Percentiles rank a stretch among this genome's conserved stretches.
Conservation (phyloP, 1,139 yeast species). For the Blastobotrys proliferans region DNA sequence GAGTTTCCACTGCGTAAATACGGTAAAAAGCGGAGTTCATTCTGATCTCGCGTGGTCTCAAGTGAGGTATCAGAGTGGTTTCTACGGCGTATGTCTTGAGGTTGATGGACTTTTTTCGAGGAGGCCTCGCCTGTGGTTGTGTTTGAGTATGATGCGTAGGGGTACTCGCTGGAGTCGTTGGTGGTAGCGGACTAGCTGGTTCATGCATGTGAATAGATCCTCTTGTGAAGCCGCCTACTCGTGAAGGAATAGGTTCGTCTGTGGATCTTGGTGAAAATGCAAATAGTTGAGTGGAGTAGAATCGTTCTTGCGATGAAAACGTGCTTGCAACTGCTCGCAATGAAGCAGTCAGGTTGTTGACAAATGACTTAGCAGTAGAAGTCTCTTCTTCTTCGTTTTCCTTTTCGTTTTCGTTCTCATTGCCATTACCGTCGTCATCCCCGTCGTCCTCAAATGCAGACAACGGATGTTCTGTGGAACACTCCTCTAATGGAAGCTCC, state of each 20-base stretch:
- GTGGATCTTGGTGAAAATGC: slow-evolving; percentile 30
- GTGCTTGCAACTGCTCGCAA: slow-evolving; percentile 30
- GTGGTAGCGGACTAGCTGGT: not conserved
- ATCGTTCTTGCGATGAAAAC: slow-evolving; percentile 27
- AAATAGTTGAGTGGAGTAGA: slow-evolving; percentile 23
- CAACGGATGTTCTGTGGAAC: slow-evolving; percentile 11
- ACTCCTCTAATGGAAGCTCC: slow-evolving; percentile 9
- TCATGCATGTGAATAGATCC: slow-evolving; percentile 11
- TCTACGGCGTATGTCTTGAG: slow-evolving; percentile 33
- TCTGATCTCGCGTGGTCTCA: slow-evolving; percentile 34
- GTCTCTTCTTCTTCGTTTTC: slow-evolving; percentile 10
- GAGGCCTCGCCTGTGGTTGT: slow-evolving; percentile 1
- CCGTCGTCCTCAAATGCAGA: slow-evolving; percentile 5
- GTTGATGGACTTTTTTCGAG: slow-evolving; percentile 21
- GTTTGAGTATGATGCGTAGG: not conserved
- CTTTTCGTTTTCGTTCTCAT: slow-evolving; percentile 10
- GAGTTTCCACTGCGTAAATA: slow-evolving; percentile 35
- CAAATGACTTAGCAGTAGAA: slow-evolving; percentile 19
- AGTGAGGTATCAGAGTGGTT: slow-evolving; percentile 30
- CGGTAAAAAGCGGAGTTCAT: slow-evolving; percentile 37
- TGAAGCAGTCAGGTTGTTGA: slow-evolving; percentile 28
- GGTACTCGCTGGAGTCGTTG: not conserved
- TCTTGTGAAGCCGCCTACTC: slow-evolving; percentile 7
- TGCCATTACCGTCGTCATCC: slow-evolving; percentile 4
- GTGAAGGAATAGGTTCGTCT: slow-evolving; percentile 29